Evolutionary conservation across 164 flowering plant genomes (phyloP).

Genomic region (Tinospora cordifolia): DNA sequence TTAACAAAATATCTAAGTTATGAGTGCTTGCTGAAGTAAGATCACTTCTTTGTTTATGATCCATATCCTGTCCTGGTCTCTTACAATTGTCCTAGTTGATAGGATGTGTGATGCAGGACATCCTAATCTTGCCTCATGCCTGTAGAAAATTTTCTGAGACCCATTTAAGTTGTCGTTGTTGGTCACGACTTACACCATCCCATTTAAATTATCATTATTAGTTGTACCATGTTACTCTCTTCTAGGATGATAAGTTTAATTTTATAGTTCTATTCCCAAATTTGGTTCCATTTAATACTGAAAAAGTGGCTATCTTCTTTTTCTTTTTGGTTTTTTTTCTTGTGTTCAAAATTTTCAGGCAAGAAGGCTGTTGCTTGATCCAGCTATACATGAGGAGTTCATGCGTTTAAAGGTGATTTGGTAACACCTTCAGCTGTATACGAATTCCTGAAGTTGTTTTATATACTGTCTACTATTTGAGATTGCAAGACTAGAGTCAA

Average conservation of each 20-base stretch:
- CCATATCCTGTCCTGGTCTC: no score
- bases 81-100: no score
- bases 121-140: background rate
- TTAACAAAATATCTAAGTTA: no score
- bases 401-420: slow-evolving; percentile 77
- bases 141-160: background rate
- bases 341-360: slow-evolving; percentile 38
- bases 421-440: background rate
- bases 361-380: slow-evolving; percentile 83
- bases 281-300: background rate
- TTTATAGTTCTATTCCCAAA: background rate
- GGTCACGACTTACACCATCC: no score
- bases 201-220: background rate
- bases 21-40: no score
- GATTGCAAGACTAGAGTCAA: background rate
- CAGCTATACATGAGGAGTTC: slow-evolving; percentile 98
- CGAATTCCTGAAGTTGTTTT: background rate
- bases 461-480: slow-evolving; percentile 4
- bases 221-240: background rate
- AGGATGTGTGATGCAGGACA: no score
- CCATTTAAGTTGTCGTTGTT: background rate
- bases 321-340: slow-evolving; percentile 2
- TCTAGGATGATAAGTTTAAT: background rate
- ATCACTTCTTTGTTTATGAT: no score
- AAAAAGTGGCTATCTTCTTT: background rate